These are phyloP conservation scores for Stachybotrys chlorohalonatus DNA, from an alignment of 2,329 filamentous ascomycete genomes.

Conservation along the genomic window DNA sequence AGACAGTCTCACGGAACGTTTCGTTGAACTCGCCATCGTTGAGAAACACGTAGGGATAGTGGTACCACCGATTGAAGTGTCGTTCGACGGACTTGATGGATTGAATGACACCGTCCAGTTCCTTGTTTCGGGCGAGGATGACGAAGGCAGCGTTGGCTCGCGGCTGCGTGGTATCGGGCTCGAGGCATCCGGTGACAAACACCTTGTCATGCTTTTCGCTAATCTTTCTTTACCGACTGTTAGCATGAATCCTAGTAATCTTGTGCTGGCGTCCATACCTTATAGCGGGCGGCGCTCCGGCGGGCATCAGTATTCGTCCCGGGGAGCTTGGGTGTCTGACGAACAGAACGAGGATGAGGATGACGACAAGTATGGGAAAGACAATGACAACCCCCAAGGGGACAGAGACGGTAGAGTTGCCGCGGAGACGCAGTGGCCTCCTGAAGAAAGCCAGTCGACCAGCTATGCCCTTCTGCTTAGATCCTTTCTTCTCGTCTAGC, in stretches of 20 bases:
- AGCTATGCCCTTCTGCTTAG: constrained; percentile 29
- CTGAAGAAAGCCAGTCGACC: constrained; percentile 69
- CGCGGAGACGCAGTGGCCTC: constrained; percentile 77
- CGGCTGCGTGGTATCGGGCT: constrained; percentile 67
- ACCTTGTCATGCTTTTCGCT: constrained; percentile 96
- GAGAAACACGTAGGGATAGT: constrained; percentile 97
- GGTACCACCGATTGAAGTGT: constrained; percentile 98
- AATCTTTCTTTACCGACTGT: constrained; percentile 60
- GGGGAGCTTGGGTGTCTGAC: constrained; percentile 78
- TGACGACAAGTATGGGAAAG: constrained; percentile 84
- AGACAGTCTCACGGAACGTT: constrained; percentile 79
- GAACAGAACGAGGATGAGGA: constrained; percentile 84
- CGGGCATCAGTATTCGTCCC: constrained; percentile 76
- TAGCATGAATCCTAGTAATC: background rate
- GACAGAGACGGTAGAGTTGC: constrained; percentile 87
- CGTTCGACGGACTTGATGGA: constrained; percentile 96
- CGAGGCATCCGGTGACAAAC: constrained; percentile 82
- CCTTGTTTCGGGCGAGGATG: constrained; percentile 90
- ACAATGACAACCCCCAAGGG: constrained; percentile 86
- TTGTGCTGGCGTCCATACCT: constrained; percentile 47
- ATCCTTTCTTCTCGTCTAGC: constrained; percentile 38
- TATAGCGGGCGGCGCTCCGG: constrained; percentile 80
- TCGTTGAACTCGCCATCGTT: constrained; percentile 97
- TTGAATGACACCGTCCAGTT: constrained; percentile 90
- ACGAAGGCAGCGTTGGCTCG: constrained; percentile 94